Evolutionary conservation across 495 filamentous ascomycete genomes (phyloP), one percentile per base, ranked within the genome.

Genomic region (Penicillium fimorum): DNA sequence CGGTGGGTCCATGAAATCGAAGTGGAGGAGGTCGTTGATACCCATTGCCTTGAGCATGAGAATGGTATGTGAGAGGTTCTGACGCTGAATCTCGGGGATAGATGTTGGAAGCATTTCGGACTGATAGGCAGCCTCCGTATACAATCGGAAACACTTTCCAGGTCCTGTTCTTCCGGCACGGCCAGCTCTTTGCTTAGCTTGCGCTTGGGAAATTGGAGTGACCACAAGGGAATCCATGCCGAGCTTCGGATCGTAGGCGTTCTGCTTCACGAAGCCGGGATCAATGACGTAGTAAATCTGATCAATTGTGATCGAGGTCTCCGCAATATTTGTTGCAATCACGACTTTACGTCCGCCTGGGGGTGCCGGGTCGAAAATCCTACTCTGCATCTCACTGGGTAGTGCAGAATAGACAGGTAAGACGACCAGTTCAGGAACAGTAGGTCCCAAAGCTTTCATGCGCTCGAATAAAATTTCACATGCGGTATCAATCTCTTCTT

Each of bases 31-130:
- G 64, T 99, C 94, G 62, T 97, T 97, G 67, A 99, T 97, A 4
- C 94, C 94, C 93, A 97, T 97, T 2, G 94, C 94, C 70, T 99
- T 99, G 30, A 99, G 81, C 92, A 97, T 96, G 27, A 99, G 84
- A 71, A 99, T 97, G 3, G 94, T 97, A 53, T 87, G 82, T 0
- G 89, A 87, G n/a, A 99, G 72, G 63, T 97, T 97, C 68, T 96
- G 92, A 8, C 94, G 83, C 65, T 99, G 94, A 47, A 99, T 99
- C 64, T 97, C 95, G 10, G 94, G 94, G 52, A 97, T 92, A 0
- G 91, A 90, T 0, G 91, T 96, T 1, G 94, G 95, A 38, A 97
- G 77, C 93, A 99, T 97, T 74, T 99, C 94, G 5, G 87, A 93
- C 61, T 97, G 90, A 70, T 90, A 99, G 0, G 95, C 95, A 22